A percentile compares a stretch with the other conserved stretches of the same genome.
phyloP scores from a whole-genome alignment of 2,329 filamentous ascomycete genomes.

The Penicillium brasilianum region DNA sequence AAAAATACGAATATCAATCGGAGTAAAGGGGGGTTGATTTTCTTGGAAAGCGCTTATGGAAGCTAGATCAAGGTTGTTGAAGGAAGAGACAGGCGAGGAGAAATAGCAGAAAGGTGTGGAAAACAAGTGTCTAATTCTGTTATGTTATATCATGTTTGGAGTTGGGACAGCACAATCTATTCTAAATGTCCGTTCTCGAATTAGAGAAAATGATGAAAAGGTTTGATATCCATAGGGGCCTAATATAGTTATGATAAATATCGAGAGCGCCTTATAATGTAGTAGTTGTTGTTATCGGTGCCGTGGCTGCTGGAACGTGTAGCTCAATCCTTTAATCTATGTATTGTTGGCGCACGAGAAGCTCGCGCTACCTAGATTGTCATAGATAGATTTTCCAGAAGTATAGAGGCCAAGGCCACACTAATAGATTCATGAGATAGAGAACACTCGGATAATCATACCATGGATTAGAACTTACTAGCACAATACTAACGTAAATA shows the following conservation, averaged over 20 bases:
- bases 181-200: not conserved
- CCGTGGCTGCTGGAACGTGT: too few relatives aligned
- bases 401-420: constrained; percentile 43
- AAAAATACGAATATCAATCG: too few relatives aligned
- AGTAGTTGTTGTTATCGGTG: not conserved
- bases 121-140: too few relatives aligned
- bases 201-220: too few relatives aligned
- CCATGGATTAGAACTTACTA: constrained; percentile 25
- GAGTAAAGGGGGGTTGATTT: too few relatives aligned
- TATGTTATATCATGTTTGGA: too few relatives aligned
- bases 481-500: constrained; percentile 27
- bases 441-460: not conserved
- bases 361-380: constrained; percentile 36
- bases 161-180: not conserved
- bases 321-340: not conserved
- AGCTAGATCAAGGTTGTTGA: too few relatives aligned
- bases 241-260: not conserved
- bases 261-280: not conserved
- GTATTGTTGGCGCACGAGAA: constrained; percentile 41
- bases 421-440: constrained; percentile 13
- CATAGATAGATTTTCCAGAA: constrained; percentile 41
- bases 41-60: too few relatives aligned
- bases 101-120: too few relatives aligned
- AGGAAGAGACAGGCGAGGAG: too few relatives aligned
- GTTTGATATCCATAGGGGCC: too few relatives aligned